Base-by-base conservation (phyloP, 2,329 filamentous ascomycete genomes). In the Ophiognomonia clavigignenti-juglandacearum region DNA sequence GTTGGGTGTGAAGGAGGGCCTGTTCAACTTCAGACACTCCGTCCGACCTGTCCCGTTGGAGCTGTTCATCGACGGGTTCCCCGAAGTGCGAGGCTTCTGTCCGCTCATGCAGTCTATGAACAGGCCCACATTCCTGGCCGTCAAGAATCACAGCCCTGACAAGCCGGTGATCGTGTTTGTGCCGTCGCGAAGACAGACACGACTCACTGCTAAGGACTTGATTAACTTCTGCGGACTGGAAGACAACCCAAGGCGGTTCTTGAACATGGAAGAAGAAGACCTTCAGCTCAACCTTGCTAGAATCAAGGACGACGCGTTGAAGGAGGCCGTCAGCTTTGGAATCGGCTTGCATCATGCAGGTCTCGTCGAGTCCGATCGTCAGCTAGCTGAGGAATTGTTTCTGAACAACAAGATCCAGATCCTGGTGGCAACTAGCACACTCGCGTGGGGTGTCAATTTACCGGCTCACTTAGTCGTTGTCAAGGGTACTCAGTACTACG, bases 21-120 rank as follows among this genome's bases (percentile, higher is more conserved):
- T 98, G 20, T 98, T 95, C 78, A 98, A 98, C 67, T 98, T 98
- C 68, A 81, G 90, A 23, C 93, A 98, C 62, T 97, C 91, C 0
- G 95, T 98, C 29, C 88, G 93, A 20, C 93, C 95, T 3, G 95
- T 98, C 9, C 93, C 95, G 0, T 68, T 98, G 32, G 92, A 98
- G 64, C 88, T 96, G 36, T 98, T 88, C 66, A 98, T 98, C 56
- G 93, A 98, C 63, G 95, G 93, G 0, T 98, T 98, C 62, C 91
- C 93, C 0, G 89, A 97, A 61, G 86, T 93, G 56, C 81, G 92
- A 50, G 93, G 93, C 0, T 98, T 98, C 71, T 97, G 92, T 59
- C 90, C 93, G 1, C 69, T 98, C 55, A 98, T 98, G 93, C 92
- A 97, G 67, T 95, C 90, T 0, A 98, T 98, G 93, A 98, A 98